phyloP scores from a whole-genome alignment of 768 basidiomycete species.

The Lyophyllum semitale region DNA sequence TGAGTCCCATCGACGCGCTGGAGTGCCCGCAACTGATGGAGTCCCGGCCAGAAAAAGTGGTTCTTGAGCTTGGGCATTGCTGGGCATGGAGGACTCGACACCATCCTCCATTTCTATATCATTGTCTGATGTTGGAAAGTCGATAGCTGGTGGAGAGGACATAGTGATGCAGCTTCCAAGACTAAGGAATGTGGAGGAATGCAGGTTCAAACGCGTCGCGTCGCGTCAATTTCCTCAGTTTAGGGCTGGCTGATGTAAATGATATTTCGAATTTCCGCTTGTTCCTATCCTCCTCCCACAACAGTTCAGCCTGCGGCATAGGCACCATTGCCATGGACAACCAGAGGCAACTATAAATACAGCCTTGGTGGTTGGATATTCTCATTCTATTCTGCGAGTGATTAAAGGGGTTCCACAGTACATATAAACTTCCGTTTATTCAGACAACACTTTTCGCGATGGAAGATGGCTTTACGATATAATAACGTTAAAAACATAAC shows the following conservation, averaged over 20 bases:
- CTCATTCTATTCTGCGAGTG: too few species aligned
- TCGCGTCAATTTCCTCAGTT: conserved; percentile 49
- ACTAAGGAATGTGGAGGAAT: conserved; percentile 11
- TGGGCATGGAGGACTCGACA: conserved; percentile 38
- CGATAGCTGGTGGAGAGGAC: conserved; percentile 66
- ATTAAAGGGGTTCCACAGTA: too few species aligned
- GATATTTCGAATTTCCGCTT: too few species aligned
- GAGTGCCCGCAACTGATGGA: conserved; percentile 54
- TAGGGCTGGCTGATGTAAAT: conserved; percentile 44
- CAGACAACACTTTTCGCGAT: too few species aligned
- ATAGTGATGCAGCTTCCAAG: conserved; percentile 32
- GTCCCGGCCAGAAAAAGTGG: conserved; percentile 59
- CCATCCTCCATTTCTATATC: conserved; percentile 55
- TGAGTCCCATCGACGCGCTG: conserved; percentile 38
- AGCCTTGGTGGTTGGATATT: too few species aligned
- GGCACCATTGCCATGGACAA: too few species aligned
- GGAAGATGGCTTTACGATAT: too few species aligned
- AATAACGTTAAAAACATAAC: too few species aligned
- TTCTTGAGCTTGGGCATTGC: conserved; percentile 32
- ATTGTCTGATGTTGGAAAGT: conserved; percentile 66
- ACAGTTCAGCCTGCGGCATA: too few species aligned
- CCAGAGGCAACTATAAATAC: too few species aligned
- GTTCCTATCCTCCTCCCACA: too few species aligned
- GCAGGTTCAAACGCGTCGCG: conserved; percentile 45
- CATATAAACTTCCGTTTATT: too few species aligned